These are phyloP conservation scores for Karstenula rhodostoma DNA, from an alignment of 2,329 filamentous ascomycete genomes.

Conservation along the genomic window DNA sequence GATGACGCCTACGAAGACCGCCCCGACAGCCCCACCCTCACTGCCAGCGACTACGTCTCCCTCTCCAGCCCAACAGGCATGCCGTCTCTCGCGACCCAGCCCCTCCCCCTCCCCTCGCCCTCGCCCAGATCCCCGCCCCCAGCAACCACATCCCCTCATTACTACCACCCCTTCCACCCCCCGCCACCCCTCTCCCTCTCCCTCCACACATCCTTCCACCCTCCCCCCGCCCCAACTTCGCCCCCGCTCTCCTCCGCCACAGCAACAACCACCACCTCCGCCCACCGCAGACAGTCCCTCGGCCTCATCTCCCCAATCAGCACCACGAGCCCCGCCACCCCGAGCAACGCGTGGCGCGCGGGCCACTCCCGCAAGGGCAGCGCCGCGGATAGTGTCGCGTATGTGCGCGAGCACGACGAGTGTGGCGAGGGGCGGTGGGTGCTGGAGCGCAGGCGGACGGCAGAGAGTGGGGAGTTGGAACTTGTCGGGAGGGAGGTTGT, in stretches of 20 bases:
- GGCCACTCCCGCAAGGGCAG: slow-evolving; percentile 52
- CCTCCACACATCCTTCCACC: slow-evolving; percentile 33
- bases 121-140: slow-evolving; percentile 29
- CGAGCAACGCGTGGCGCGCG: slow-evolving; percentile 39
- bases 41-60: slow-evolving; percentile 39
- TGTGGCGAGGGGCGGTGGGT: slow-evolving; percentile 69
- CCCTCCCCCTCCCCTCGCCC: slow-evolving; percentile 28
- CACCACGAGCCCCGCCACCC: slow-evolving; percentile 43
- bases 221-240: slow-evolving; percentile 32
- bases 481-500: slow-evolving; percentile 72
- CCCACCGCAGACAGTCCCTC: slow-evolving; percentile 37
- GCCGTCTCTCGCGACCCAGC: slow-evolving; percentile 20
- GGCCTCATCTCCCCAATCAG: slow-evolving; percentile 45
- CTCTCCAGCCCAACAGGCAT: slow-evolving; percentile 33
- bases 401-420: slow-evolving; percentile 68
- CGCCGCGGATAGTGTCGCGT: slow-evolving; percentile 73
- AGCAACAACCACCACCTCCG: slow-evolving; percentile 29
- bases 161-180: slow-evolving; percentile 23
- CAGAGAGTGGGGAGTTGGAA: slow-evolving; percentile 70
- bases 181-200: slow-evolving; percentile 33
- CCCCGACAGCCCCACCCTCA: slow-evolving; percentile 44
- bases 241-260: slow-evolving; percentile 35
- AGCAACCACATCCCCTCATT: neutral
- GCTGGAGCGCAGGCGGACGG: slow-evolving; percentile 71
- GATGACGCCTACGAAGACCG: slow-evolving; percentile 26